These are phyloP conservation scores for Agaricus subrufescens DNA, from an alignment of 768 basidiomycete genomes.

Conservation along the genomic window DNA sequence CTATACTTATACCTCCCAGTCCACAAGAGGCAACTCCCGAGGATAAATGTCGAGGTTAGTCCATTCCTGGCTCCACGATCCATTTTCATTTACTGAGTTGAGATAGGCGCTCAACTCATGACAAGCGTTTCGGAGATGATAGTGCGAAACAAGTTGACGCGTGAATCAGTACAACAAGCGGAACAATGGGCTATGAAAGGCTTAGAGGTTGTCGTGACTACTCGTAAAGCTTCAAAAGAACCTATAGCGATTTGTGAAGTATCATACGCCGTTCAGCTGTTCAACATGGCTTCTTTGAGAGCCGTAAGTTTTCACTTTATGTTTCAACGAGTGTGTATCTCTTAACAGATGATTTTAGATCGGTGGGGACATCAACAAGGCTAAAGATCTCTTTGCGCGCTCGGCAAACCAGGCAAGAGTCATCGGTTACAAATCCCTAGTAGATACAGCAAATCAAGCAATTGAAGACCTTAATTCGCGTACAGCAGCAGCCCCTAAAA, in stretches of 20 bases:
- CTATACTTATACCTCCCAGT: constrained; percentile 51
- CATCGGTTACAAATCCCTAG: constrained; percentile 26
- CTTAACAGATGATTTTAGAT: constrained; percentile 24
- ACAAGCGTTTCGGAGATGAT: constrained; percentile 38
- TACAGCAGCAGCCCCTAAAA: constrained; percentile 4
- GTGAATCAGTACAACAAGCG: constrained; percentile 38
- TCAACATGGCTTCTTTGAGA: constrained; percentile 54
- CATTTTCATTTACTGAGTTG: background rate
- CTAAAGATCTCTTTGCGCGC: constrained; percentile 21
- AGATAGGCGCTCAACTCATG: constrained; percentile 42
- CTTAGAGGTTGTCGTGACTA: constrained; percentile 24
- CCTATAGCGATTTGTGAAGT: constrained; percentile 41
- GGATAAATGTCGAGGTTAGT: constrained; percentile 56
- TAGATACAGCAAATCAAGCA: constrained; percentile 6
- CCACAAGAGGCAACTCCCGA: constrained; percentile 32
- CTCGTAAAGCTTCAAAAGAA: constrained; percentile 19
- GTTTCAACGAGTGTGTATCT: background rate
- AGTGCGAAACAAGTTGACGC: constrained; percentile 25
- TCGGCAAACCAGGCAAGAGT: constrained; percentile 30
- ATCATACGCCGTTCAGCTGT: constrained; percentile 53
- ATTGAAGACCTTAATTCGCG: constrained; percentile 10
- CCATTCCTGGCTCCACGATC: background rate
- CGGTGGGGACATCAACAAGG: constrained; percentile 30
- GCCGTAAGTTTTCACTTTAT: constrained; percentile 30
- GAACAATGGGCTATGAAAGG: constrained; percentile 58